Evolutionary conservation across 371 early-diverging fungal species (phyloP), one percentile per base, ranked within the genome.

Genomic region (Choanephora cucurbitarum): DNA sequence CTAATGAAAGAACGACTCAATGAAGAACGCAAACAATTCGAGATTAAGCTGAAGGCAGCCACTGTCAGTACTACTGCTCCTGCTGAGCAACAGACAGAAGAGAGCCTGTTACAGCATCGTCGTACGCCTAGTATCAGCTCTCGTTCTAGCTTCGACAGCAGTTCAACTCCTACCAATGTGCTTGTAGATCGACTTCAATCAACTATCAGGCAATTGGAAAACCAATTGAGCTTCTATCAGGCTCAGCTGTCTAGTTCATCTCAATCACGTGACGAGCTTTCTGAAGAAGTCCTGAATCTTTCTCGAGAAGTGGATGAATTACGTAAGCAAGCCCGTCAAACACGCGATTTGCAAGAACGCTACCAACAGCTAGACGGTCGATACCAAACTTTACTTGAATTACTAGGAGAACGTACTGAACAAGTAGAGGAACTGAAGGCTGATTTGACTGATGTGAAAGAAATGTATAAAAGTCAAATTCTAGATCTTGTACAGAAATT

Each of bases 391-490:
- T 87, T 90, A 13, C 68, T 96, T 5, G 95, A 92, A 67, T 67
- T 96, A 65, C 67, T 96, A 39, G 96, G 96, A 14, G 95, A 94
- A 66, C 85, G 88, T 60, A 91, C 93, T 14, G 96, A 96, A 60
- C 83, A 85, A 52, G 89, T 92, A 13, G 80, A 88, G 45, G 96
- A 96, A 47, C 70, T 95, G 15, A 77, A 86, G 58, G 87, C 85
- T 3, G 94, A 94, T 67, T 82, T 96, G 42, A 61, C 60, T 2
- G 96, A 96, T 59, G 85, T 94, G 58, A 93, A 89, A 60, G 84
- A 77, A 37, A 84, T 83, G 59, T 94, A 89, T 69, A 74, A 83
- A 28, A 76, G 70, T 40, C 94, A 95, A 72, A 76, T 93, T 19
- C 78, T 85, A 42, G 87, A 89, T 21, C 70, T 93, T 31, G 72